Evolutionary conservation across 495 filamentous ascomycete genomes (phyloP), one percentile per base, ranked within the genome.

Genomic region (Hapsidospora chrysogenum): DNA sequence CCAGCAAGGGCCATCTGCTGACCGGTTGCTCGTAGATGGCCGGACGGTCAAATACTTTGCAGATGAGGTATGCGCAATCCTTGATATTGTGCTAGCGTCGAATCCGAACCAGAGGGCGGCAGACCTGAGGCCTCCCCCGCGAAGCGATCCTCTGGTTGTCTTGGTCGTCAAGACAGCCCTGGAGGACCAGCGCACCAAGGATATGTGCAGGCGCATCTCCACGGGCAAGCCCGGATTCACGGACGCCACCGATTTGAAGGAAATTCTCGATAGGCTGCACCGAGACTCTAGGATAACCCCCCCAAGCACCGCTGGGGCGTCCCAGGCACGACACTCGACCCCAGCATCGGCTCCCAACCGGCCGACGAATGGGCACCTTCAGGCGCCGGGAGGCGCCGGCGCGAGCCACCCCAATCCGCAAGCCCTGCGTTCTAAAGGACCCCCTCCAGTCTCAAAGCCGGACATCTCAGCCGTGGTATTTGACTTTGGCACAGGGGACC

Each of bases 401-500:
- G 47, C 50, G 16, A 43, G 48, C 19, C 41, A 46, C 37, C 33
- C 61, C 26, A 25, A 43, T 34, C 48, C 61, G 13, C 49, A 57
- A 45, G 56, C 54, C 13, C 53, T 67, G 5, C 61, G 60, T 14
- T 68, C 66, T 18, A 73, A 63, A 40, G 68, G 66, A 4, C 69
- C 66, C 0, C 53, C 60, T n/a, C 52, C 63, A 18, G 53, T 56
- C 11, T 55, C 51, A 19, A 71, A 74, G 35, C 59, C 74, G 5
- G 72, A 80, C 43, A 75, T 78, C 48, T 70, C 72, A 25, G 71
- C 79, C 11, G 63, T 93, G 2, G 73, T 86, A 8, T 80, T 97
- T 36, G 87, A 94, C 48, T 92, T 94, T 44, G 72, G 77, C 20
- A 78, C 72, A 7, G 85, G 85, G 8, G 89, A 95, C 48, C 74